Conservation (phyloP, 345 rosid genomes). For the Hibiscus mutabilis region DNA sequence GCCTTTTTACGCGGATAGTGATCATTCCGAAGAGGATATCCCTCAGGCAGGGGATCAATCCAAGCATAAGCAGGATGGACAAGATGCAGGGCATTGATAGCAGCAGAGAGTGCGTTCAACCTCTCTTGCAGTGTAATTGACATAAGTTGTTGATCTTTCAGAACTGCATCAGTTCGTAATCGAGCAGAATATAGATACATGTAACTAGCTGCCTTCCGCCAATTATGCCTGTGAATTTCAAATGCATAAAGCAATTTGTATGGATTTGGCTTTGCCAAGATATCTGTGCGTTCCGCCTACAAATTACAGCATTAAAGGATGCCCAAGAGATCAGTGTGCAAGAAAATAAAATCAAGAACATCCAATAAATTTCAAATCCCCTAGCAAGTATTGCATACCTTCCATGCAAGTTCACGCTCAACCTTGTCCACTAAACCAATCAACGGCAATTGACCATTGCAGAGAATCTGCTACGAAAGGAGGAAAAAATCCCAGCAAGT, state of each 20-base stretch:
- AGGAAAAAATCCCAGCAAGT: not conserved
- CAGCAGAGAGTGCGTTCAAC: constrained; percentile 82
- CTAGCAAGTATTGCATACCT: constrained; percentile 45
- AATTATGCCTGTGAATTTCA: constrained; percentile 85
- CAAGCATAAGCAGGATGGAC: constrained; percentile 80
- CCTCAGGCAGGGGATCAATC: constrained; percentile 61
- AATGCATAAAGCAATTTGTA: constrained; percentile 93
- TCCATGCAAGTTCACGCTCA: constrained; percentile 90
- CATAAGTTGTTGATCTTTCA: constrained; percentile 49
- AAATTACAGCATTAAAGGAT: constrained; percentile 22
- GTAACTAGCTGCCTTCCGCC: constrained; percentile 89
- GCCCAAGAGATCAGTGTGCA: constrained; percentile 1
- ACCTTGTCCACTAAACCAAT: constrained; percentile 83
- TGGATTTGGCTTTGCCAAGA: constrained; percentile 66
- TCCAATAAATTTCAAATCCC: not conserved
- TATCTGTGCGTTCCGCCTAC: constrained; percentile 80
- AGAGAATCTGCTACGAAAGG: constrained; percentile 47
- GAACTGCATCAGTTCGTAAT: constrained; percentile 53
- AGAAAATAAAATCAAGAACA: constrained; percentile 14
- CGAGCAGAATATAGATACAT: constrained; percentile 71
- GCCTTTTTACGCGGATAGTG: constrained; percentile 71
- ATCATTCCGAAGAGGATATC: constrained; percentile 26
- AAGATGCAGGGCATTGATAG: constrained; percentile 81
- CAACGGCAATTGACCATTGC: constrained; percentile 83
- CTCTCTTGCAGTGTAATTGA: constrained; percentile 68